Base-by-base conservation (phyloP, 1,139 yeast genomes). In the Pichia sp. region DNA sequence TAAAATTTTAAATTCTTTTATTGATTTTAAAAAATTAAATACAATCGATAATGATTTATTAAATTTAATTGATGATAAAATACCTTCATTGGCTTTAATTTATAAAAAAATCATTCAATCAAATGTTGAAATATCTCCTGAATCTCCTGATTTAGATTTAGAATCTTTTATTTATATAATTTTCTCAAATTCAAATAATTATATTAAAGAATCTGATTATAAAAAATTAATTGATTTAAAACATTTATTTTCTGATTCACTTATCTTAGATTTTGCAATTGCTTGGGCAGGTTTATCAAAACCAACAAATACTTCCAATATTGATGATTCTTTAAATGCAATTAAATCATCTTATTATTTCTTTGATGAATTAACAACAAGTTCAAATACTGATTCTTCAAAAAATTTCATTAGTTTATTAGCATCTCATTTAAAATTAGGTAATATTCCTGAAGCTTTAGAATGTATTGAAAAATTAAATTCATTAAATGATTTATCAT, bases 361-460 rank as follows among this genome's bases (percentile, higher is more conserved):
- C 41, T 61, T 56, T 40, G 64, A 61, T 38, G 64, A 61, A 42
- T 41, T 58, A 10, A 30, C 51, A 22, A 52, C 60, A 25, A 58
- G 58, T 42, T 54, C 55, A 32, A 51, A 53, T 27, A 57, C 62
- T 12, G 49, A 45, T 16, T 54, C 59, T 6, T 31, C 55, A 55
- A 68, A 66, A 48, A 62, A 67, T 23, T 63, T 67, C 45, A 53
- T 67, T 35, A 63, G 66, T 33, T 56, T 70, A 40, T 51, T 69
- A 37, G 63, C 63, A 38, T 54, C 67, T 35, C 70, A 69, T 45
- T 51, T 70, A 49, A 71, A 70, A 54, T 63, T 68, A 51, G 60
- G 62, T 26, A 67, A 69, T 48, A 50, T 67, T n/a, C 69, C 68
- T 4, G 74, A 70, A 52, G 67, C 73, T n/a, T 56, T 60, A 40